Percentiles rank a stretch among this genome's conserved stretches.
phyloP scores from a whole-genome alignment of 1,139 yeast genomes.

The Schizosaccharomyces versatilis region DNA sequence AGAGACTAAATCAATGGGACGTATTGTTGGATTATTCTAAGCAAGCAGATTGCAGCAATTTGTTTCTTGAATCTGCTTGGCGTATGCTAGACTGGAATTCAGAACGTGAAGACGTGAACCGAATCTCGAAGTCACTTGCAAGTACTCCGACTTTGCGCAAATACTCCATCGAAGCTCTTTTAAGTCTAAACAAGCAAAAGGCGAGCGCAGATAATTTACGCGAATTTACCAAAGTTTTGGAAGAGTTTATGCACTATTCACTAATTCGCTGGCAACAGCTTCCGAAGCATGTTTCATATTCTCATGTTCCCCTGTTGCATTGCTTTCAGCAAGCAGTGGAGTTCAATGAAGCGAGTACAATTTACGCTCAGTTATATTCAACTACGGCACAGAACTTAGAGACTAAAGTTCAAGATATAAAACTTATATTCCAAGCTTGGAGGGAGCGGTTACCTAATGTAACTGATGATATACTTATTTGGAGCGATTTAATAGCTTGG shows the following conservation, averaged over 20 bases:
- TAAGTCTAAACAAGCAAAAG: conserved; percentile 79
- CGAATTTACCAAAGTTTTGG: conserved; percentile 68
- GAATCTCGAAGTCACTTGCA: conserved; percentile 85
- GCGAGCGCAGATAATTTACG: conserved; percentile 61
- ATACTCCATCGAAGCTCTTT: conserved; percentile 82
- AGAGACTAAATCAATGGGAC: conserved; percentile 95
- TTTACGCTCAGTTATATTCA: conserved; percentile 66
- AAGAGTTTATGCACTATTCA: conserved; percentile 87
- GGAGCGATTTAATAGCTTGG: conserved; percentile 98
- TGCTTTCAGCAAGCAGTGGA: conserved; percentile 95
- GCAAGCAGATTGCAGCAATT: conserved; percentile 91
- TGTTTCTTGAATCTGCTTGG: conserved; percentile 94
- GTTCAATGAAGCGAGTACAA: conserved; percentile 91
- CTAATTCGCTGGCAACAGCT: conserved; percentile 82
- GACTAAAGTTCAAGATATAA: conserved; percentile 76
- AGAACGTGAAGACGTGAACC: conserved; percentile 83
- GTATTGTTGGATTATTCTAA: conserved; percentile 85
- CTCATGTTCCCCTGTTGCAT: conserved; percentile 77
- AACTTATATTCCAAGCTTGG: conserved; percentile 91
- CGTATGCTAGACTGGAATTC: conserved; percentile 96
- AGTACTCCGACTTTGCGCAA: conserved; percentile 96
- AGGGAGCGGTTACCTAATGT: conserved; percentile 84
- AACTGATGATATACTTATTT: conserved; percentile 92
- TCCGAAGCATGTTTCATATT: conserved; percentile 59
- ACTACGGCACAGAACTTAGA: conserved; percentile 86